Percentiles rank a stretch among this genome's conserved stretches.
phyloP scores from a whole-genome alignment of 2,329 filamentous ascomycete genomes.

The Plenodomus tracheiphilus region DNA sequence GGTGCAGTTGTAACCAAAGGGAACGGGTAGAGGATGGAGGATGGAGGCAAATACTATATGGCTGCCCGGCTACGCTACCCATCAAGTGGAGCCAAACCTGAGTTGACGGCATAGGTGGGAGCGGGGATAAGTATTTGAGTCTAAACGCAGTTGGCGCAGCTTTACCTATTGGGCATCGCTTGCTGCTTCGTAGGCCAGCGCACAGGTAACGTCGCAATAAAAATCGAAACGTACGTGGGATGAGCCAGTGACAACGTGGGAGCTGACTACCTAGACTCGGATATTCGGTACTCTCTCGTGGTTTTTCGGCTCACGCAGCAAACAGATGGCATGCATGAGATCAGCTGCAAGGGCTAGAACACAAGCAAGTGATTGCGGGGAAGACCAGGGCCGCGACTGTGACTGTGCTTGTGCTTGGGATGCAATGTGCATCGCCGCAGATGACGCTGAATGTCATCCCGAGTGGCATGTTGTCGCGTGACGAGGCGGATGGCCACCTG shows the following conservation, averaged over 20 bases:
- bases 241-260: conserved; percentile 30
- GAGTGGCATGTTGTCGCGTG: conserved; percentile 27
- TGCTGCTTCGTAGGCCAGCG: conserved; percentile 32
- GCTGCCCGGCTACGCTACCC: conserved; percentile 24
- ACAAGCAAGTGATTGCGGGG: conserved; percentile 44
- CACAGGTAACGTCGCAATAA: conserved; percentile 37
- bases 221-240: conserved; percentile 16
- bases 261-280: conserved; percentile 35
- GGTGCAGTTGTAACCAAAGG: conserved; percentile 19
- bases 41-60: conserved; percentile 13
- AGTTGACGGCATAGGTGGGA: conserved; percentile 23
- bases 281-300: conserved; percentile 15
- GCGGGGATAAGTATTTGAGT: conserved; percentile 41
- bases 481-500: conserved; percentile 15
- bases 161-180: conserved; percentile 28
- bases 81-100: conserved; percentile 33
- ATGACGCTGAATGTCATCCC: conserved; percentile 29
- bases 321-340: conserved; percentile 41
- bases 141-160: conserved; percentile 42
- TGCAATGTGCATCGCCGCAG: conserved; percentile 27
- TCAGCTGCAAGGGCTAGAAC: conserved; percentile 44
- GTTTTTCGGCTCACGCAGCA: conserved; percentile 38
- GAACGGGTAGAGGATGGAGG: conserved; percentile 18
- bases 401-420: conserved; percentile 11
- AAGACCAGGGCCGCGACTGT: conserved; percentile 33